Percentiles rank a stretch among this genome's conserved stretches.
These are phyloP conservation scores for Carallia pectinifolia DNA, from an alignment of 345 rosid species.

Conservation along the genomic window DNA sequence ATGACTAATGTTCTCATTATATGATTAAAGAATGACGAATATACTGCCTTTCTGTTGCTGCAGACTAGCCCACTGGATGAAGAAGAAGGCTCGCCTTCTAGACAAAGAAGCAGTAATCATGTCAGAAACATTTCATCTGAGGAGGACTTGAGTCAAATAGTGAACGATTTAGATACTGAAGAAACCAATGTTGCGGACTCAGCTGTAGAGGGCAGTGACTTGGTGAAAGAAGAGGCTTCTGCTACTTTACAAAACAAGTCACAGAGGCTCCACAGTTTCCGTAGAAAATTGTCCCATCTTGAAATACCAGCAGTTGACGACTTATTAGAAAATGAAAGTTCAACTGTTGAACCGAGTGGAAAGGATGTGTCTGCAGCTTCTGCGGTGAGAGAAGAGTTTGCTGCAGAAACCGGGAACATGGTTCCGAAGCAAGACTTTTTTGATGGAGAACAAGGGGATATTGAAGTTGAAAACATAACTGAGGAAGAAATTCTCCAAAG, in stretches of 20 bases:
- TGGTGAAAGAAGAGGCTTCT: conserved; percentile 30
- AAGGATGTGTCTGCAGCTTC: conserved; percentile 13
- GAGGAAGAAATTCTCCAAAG: conserved; percentile 51
- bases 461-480: conserved; percentile 39
- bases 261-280: conserved; percentile 17
- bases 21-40: conserved; percentile 9
- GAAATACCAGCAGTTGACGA: conserved; percentile 45
- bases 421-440: conserved; percentile 16
- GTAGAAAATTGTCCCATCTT: conserved; percentile 39
- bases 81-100: conserved; percentile 35
- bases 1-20: background rate
- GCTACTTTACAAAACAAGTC: conserved; percentile 19
- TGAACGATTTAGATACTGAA: conserved; percentile 34
- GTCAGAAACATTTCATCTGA: conserved; percentile 60
- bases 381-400: conserved; percentile 17
- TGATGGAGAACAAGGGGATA: conserved; percentile 29
- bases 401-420: conserved; percentile 23
- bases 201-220: conserved; percentile 25
- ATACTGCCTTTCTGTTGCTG: conserved; percentile 19
- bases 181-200: conserved; percentile 25
- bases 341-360: conserved; percentile 18
- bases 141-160: conserved; percentile 37
- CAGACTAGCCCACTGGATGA: conserved; percentile 76
- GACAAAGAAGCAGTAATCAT: conserved; percentile 50
- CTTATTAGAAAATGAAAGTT: conserved; percentile 24